phyloP scores from a whole-genome alignment of 306 rosid species.

The Casuarina glauca region DNA sequence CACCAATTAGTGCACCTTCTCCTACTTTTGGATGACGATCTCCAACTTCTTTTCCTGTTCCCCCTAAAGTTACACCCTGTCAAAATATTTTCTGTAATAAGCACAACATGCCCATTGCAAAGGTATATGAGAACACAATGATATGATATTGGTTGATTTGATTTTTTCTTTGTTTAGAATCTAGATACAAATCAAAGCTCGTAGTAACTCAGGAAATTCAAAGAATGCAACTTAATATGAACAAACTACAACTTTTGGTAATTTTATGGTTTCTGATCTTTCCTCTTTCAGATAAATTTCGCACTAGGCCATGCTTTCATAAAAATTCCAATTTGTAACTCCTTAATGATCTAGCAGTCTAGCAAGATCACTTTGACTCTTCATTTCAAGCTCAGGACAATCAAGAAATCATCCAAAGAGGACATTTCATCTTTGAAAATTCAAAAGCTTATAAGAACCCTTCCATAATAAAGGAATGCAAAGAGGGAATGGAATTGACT shows the following conservation, averaged over 20 bases:
- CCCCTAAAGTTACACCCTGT: constrained; percentile 93
- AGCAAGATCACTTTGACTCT: not conserved
- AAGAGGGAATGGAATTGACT: constrained; percentile 39
- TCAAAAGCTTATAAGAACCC: not conserved
- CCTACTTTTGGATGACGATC: constrained; percentile 96
- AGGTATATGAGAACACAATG: not conserved
- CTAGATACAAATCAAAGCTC: constrained; percentile 10
- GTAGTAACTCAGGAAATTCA: constrained; percentile 16
- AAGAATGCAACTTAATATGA: constrained; percentile 11
- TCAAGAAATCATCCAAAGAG: not conserved
- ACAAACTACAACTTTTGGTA: not conserved
- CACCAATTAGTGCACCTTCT: constrained; percentile 89
- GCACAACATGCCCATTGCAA: constrained; percentile 4
- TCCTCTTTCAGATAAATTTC: not conserved
- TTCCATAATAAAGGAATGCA: constrained; percentile 13
- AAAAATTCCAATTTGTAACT: not conserved
- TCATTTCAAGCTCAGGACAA: not conserved
- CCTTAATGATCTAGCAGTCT: not conserved
- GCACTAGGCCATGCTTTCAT: not conserved
- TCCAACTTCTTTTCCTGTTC: constrained; percentile 80
- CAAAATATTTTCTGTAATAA: constrained; percentile 27
- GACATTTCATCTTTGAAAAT: not conserved
- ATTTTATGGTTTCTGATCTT: not conserved
- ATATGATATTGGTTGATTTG: not conserved
- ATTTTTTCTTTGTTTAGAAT: not conserved